These are phyloP conservation scores for Hymenoscyphus scutula DNA, from an alignment of 2,329 filamentous ascomycete genomes.

Conservation along the genomic window DNA sequence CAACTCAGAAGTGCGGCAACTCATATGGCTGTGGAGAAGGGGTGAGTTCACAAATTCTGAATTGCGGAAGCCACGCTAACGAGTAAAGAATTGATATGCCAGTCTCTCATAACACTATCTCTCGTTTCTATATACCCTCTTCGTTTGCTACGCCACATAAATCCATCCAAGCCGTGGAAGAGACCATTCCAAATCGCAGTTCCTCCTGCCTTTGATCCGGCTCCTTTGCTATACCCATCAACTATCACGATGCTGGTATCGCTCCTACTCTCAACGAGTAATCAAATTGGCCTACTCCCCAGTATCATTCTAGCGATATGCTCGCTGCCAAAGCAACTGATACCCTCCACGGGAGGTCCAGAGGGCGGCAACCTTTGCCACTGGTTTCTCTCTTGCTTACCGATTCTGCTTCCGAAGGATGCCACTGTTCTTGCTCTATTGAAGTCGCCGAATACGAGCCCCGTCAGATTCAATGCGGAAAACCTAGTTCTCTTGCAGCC, in stretches of 20 bases:
- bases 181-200: constrained; percentile 45
- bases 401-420: constrained; percentile 44
- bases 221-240: constrained; percentile 83
- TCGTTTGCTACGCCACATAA: constrained; percentile 50
- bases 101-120: constrained; percentile 34
- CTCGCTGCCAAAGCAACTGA: constrained; percentile 68
- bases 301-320: constrained; percentile 81
- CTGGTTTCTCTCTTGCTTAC: constrained; percentile 74
- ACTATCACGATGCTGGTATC: constrained; percentile 74
- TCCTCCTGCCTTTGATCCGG: constrained; percentile 82
- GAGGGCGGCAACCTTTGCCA: constrained; percentile 66
- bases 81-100: constrained; percentile 32
- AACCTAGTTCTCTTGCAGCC: constrained; percentile 65
- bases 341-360: constrained; percentile 58
- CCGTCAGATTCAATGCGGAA: constrained; percentile 37
- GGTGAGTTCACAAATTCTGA: constrained; percentile 40
- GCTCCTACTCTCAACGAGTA: constrained; percentile 65
- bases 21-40: constrained; percentile 47
- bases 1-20: constrained; percentile 45
- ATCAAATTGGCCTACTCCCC: constrained; percentile 62
- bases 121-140: constrained; percentile 58
- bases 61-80: constrained; percentile 23
- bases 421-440: constrained; percentile 4
- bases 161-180: constrained; percentile 26
- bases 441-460: constrained; percentile 20